Base-by-base conservation (phyloP, 1,284 basidiomycete genomes). In the Coriolopsis trogii region DNA sequence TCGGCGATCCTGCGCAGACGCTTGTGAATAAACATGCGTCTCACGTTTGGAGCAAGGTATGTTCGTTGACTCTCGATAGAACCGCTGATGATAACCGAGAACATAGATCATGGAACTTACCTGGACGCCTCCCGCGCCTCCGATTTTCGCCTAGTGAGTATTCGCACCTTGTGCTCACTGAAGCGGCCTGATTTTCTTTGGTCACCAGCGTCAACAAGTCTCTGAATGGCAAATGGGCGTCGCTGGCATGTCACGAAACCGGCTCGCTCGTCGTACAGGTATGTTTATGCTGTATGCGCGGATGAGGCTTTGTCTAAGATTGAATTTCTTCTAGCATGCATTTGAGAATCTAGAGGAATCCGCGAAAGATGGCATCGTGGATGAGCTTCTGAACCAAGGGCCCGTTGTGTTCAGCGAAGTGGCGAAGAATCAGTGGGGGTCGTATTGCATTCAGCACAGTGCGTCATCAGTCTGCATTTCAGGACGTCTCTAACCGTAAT, bases 11-110 rank as follows among this genome's bases (percentile, higher is more conserved):
- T 8, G 87, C 88, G 2, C 80, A 89, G 65, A 92, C 89, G 6
- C 74, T 92, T 20, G 85, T 91, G 10, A 92, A 92, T 67, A 92
- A 92, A 67, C 89, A 92, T 67, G 89, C 89, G 1, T 90, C 88
- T 48, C 89, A 91, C 67, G 89, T 91, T 18, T 91, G 89, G 89
- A 90, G 87, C 70, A 91, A 91, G 77, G 88, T 89, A 63, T 46
- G 69, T 34, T 6, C 25, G 13, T 39, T 21, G 7, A 8, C 7
- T 21, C 41, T 9, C 44, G 20, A 9, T 20, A 24, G 15, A 10
- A 46, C 13, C 25, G 53, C 30, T 42, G 20, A 24, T 21, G 28
- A 26, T 16, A 10, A 45, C 33, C 31, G 13, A 30, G 21, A 8
- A 20, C 9, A 49, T 40, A 89, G 87, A 89, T 91, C 58, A 91